phyloP scores from a whole-genome alignment of 1,139 yeast species.

The Saccharomyces hybrid region DNA sequence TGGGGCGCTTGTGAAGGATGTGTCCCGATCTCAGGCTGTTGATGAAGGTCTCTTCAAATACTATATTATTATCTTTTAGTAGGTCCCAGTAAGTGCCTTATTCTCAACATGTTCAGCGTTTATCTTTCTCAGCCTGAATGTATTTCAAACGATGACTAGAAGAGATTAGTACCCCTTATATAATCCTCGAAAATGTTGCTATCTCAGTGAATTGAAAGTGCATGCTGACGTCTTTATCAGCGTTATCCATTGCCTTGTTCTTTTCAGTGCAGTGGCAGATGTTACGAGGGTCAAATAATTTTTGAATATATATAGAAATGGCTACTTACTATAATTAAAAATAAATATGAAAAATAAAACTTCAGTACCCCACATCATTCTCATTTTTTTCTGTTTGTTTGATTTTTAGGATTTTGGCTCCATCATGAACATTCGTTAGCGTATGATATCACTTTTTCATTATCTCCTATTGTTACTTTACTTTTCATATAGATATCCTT shows the following conservation, averaged over 20 bases:
- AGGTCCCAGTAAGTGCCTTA: too few species aligned
- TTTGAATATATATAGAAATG: not conserved
- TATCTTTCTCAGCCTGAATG: too few species aligned
- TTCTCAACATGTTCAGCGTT: too few species aligned
- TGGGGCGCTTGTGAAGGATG: too few species aligned
- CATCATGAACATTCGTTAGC: not conserved
- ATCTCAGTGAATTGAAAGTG: not conserved
- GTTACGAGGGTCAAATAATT: not conserved
- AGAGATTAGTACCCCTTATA: not conserved
- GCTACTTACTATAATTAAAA: not conserved
- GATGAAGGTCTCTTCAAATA: too few species aligned
- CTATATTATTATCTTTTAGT: too few species aligned
- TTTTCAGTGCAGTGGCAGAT: not conserved
- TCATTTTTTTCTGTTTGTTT: not conserved
- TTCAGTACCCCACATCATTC: not conserved
- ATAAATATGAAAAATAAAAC: not conserved
- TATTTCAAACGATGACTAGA: not conserved
- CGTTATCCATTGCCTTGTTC: not conserved
- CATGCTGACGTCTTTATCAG: not conserved
- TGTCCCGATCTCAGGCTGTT: too few species aligned
- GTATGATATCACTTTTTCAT: not conserved
- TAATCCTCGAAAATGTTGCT: not conserved
- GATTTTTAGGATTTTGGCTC: not conserved
- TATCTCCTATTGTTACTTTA: not conserved
- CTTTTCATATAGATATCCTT: not conserved